A percentile compares a stretch with the other conserved stretches of the same genome.
Evolutionary conservation across 352 stramenopile species (phyloP).

Genomic region (Nothophytophthora sp.): DNA sequence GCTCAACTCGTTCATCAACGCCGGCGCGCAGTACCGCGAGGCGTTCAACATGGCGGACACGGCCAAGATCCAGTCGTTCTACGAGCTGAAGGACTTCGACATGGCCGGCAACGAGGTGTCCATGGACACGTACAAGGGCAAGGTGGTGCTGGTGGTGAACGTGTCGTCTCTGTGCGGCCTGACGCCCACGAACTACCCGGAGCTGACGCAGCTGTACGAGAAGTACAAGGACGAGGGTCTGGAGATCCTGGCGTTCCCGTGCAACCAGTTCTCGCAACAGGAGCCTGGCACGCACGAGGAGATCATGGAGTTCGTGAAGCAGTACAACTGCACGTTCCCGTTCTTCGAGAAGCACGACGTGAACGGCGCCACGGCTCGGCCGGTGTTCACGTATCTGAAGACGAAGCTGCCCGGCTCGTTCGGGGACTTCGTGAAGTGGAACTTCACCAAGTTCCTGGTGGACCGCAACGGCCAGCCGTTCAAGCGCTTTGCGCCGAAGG

Average conservation of each 20-base stretch:
- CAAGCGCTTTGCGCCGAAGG: conserved; percentile 76
- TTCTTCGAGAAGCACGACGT: conserved; percentile 88
- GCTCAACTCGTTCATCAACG: conserved; percentile 53
- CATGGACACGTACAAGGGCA: conserved; percentile 72
- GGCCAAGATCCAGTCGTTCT: conserved; percentile 58
- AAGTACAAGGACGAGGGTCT: conserved; percentile 72
- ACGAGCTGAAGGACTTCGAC: conserved; percentile 75
- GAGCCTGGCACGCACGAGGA: conserved; percentile 75
- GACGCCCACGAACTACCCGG: conserved; percentile 86
- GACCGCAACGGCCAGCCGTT: conserved; percentile 84
- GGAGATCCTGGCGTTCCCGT: conserved; percentile 85
- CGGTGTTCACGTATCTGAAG: conserved; percentile 89
- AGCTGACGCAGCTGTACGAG: conserved; percentile 73
- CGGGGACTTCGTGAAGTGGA: conserved; percentile 86
- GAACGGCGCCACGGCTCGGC: conserved; percentile 76
- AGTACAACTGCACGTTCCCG: conserved; percentile 47
- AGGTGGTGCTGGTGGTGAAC: conserved; percentile 77
- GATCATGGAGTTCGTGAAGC: conserved; percentile 64
- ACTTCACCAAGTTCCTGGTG: conserved; percentile 92
- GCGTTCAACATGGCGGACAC: conserved; percentile 33
- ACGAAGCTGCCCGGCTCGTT: conserved; percentile 64
- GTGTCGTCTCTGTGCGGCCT: conserved; percentile 86
- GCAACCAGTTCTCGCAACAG: conserved; percentile 81
- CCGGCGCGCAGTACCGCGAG: conserved; percentile 47
- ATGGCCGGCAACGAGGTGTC: conserved; percentile 67